Conservation (phyloP, 2,329 filamentous ascomycete species). For the Colletotrichum destructivum region DNA sequence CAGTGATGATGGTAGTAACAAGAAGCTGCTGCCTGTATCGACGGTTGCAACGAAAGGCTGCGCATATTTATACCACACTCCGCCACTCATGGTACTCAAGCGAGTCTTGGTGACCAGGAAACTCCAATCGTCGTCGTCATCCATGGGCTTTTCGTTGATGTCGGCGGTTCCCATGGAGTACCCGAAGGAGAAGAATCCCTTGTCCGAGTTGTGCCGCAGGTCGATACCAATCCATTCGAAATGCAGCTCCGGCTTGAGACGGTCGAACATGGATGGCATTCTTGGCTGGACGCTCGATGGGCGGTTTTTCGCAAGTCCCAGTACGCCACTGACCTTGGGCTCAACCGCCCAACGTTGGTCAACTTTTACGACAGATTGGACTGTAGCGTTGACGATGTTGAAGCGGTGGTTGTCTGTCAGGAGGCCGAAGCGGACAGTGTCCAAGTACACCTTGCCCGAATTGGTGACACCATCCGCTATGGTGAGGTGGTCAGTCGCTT, state of each 20-base stretch:
- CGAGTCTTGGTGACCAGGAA: conserved; percentile 66
- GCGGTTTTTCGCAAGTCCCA: conserved; percentile 66
- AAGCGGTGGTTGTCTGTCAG: conserved; percentile 49
- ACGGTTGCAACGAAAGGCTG: conserved; percentile 67
- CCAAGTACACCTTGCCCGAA: conserved; percentile 65
- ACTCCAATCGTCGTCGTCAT: conserved; percentile 56
- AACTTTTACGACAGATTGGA: conserved; percentile 64
- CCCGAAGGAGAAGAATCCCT: conserved; percentile 60
- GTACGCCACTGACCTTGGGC: conserved; percentile 62
- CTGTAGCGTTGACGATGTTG: conserved; percentile 59
- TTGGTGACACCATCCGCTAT: conserved; percentile 62
- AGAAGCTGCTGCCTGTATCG: conserved; percentile 79
- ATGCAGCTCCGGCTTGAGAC: conserved; percentile 58
- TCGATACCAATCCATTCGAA: conserved; percentile 65
- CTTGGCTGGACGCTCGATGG: conserved; percentile 60
- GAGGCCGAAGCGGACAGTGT: conserved; percentile 62
- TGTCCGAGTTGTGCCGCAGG: conserved; percentile 48
- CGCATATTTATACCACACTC: conserved; percentile 55
- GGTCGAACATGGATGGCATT: conserved; percentile 61
- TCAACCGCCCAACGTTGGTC: conserved; percentile 60
- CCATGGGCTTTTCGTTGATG: conserved; percentile 26
- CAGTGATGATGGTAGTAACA: conserved; percentile 72
- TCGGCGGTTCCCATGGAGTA: conserved; percentile 49
- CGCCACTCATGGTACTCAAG: conserved; percentile 49
- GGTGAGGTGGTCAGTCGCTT: not conserved